phyloP scores from a whole-genome alignment of 2,329 filamentous ascomycete species.

The Septoria petroselini region DNA sequence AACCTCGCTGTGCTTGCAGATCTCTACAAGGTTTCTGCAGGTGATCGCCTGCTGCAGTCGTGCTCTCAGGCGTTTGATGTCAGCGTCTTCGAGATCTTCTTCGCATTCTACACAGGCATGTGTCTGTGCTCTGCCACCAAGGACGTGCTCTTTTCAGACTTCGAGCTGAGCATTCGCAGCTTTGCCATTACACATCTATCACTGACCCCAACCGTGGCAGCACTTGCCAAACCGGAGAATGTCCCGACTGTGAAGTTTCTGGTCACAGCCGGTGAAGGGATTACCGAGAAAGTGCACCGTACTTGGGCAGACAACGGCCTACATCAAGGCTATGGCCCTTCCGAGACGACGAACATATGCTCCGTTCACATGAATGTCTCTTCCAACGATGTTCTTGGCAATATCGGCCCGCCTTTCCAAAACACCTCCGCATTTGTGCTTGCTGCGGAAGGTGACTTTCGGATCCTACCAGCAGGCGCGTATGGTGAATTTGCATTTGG shows the following conservation, averaged over 20 bases:
- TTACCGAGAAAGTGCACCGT: constrained; percentile 68
- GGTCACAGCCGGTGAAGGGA: constrained; percentile 75
- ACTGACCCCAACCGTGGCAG: constrained; percentile 80
- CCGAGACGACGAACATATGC: constrained; percentile 85
- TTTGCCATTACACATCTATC: constrained; percentile 74
- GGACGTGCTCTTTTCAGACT: constrained; percentile 68
- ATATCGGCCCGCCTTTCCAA: constrained; percentile 69
- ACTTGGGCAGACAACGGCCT: constrained; percentile 66
- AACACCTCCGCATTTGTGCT: constrained; percentile 75
- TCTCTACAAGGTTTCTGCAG: constrained; percentile 59
- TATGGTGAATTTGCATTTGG: constrained; percentile 84
- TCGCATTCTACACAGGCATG: constrained; percentile 74
- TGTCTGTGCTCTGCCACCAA: constrained; percentile 73
- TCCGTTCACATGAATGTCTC: constrained; percentile 64
- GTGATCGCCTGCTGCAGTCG: constrained; percentile 69
- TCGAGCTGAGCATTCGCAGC: constrained; percentile 63
- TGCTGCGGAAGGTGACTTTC: constrained; percentile 43
- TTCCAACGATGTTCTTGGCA: constrained; percentile 60
- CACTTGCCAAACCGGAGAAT: constrained; percentile 64
- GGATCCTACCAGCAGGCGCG: constrained; percentile 64
- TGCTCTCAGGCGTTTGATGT: constrained; percentile 84
- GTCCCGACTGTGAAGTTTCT: constrained; percentile 71
- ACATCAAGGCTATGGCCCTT: constrained; percentile 80
- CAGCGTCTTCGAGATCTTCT: constrained; percentile 88
- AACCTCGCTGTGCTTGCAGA: constrained; percentile 66